phyloP scores from a whole-genome alignment of 176 grass and related monocot species.

The Otatea glauca region DNA sequence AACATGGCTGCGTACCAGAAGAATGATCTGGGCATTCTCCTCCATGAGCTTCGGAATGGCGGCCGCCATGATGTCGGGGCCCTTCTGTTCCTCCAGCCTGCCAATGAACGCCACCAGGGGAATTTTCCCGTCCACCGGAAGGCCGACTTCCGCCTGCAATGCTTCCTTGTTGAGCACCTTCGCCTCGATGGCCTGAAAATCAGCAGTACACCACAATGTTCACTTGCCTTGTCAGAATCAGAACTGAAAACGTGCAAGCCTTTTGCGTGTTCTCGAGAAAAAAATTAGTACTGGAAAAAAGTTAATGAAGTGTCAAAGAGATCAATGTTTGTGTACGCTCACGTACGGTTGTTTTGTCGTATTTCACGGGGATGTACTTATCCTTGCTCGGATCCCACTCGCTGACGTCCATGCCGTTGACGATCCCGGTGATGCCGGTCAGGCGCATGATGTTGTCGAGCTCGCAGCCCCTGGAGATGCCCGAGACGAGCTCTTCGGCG shows the following conservation, averaged over 20 bases:
- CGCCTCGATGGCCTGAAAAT: constrained; percentile 61
- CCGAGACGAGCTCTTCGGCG: constrained; percentile 85
- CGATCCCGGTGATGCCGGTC: constrained; percentile 72
- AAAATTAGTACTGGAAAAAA: too few relatives aligned
- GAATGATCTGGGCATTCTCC: constrained; percentile 80
- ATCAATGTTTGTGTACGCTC: constrained; percentile 21
- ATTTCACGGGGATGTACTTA: constrained; percentile 77
- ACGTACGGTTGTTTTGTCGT: constrained; percentile 65
- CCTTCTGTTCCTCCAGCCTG: constrained; percentile 96
- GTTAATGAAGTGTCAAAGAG: not conserved
- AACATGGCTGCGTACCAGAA: constrained; percentile 56
- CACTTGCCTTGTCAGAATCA: constrained; percentile 25
- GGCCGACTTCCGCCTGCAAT: constrained; percentile 77
- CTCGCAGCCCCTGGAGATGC: constrained; percentile 75
- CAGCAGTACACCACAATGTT: not conserved
- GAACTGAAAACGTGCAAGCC: not conserved
- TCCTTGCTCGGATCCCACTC: constrained; percentile 88
- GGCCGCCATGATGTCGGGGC: constrained; percentile 81
- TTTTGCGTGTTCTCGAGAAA: too few relatives aligned
- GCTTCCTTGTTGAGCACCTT: constrained; percentile 90
- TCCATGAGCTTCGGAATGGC: constrained; percentile 71
- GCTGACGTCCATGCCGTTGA: constrained; percentile 93
- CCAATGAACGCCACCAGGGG: constrained; percentile 87
- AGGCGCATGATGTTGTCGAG: constrained; percentile 67
- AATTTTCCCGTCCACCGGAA: constrained; percentile 69